Conservation (phyloP, 257 asterid species). For the Fraxinus americana region DNA sequence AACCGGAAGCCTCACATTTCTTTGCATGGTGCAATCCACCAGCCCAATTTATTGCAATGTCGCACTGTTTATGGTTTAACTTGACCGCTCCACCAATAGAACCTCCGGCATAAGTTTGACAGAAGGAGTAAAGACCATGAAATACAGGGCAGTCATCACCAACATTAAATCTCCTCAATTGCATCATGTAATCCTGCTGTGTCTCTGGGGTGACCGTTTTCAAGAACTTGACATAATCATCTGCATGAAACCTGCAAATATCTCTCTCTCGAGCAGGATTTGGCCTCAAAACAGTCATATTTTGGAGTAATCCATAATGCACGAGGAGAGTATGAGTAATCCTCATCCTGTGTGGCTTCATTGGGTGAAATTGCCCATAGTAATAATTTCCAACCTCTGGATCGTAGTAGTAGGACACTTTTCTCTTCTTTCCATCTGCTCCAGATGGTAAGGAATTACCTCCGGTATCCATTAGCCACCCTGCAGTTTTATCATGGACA, state of each 20-base stretch:
- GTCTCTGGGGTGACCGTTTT: slow-evolving; percentile 37
- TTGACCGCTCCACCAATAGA: slow-evolving; percentile 50
- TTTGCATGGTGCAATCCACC: slow-evolving; percentile 57
- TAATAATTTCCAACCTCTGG: slow-evolving; percentile 45
- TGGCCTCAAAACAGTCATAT: slow-evolving; percentile 43
- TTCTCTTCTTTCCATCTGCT: slow-evolving; percentile 36
- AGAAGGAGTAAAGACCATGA: slow-evolving; percentile 40
- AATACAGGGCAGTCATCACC: slow-evolving; percentile 50
- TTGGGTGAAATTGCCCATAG: slow-evolving; percentile 50
- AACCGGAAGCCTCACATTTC: slow-evolving; percentile 47
- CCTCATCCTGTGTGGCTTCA: slow-evolving; percentile 45
- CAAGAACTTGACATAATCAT: slow-evolving; percentile 37
- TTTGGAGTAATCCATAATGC: slow-evolving; percentile 37
- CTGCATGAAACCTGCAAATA: slow-evolving; percentile 39
- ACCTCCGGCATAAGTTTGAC: slow-evolving; percentile 46
- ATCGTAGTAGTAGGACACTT: slow-evolving; percentile 42
- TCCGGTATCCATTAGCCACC: slow-evolving; percentile 25
- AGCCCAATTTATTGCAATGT: slow-evolving; percentile 51
- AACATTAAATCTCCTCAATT: slow-evolving; percentile 38
- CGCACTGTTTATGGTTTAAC: slow-evolving; percentile 35
- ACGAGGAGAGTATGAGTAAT: slow-evolving; percentile 44
- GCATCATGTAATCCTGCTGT: slow-evolving; percentile 30
- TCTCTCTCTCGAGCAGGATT: slow-evolving; percentile 38
- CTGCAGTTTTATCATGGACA: background rate
- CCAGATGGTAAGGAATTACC: slow-evolving; percentile 37